Conservation (phyloP, 305 asterid genomes). For the Rubia tinctorum region DNA sequence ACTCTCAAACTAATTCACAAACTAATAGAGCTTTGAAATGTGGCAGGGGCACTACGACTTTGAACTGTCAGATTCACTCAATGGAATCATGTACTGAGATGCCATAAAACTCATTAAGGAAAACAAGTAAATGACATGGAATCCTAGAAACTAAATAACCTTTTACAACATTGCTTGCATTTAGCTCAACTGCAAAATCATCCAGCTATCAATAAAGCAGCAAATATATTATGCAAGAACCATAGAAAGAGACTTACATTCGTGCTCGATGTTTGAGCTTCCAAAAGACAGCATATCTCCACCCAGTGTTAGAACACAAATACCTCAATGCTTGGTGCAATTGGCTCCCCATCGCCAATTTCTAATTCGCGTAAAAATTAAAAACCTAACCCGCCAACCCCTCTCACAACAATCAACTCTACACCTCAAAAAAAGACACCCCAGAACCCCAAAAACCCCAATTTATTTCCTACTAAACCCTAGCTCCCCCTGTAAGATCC, state of each 20-base stretch:
- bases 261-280: constrained; percentile 71
- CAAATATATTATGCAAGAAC: neutral
- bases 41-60: neutral
- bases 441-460: constrained; percentile 33
- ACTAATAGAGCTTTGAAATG: neutral
- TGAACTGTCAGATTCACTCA: neutral
- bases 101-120: neutral
- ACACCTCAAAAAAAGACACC: constrained; percentile 40
- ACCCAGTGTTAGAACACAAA: constrained; percentile 71
- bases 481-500: constrained; percentile 99
- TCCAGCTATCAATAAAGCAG: neutral
- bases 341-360: constrained; percentile 64
- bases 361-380: constrained; percentile 10
- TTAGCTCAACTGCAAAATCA: neutral
- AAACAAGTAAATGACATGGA: neutral
- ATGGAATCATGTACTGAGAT: neutral
- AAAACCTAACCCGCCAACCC: constrained; percentile 21
- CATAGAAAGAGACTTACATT: constrained; percentile 57
- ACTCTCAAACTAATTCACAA: neutral
- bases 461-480: constrained; percentile 41
- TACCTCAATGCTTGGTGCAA: constrained; percentile 69
- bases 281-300: constrained; percentile 98
- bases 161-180: neutral
- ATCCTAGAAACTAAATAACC: neutral
- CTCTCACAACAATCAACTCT: constrained; percentile 35